Evolutionary conservation across 2,329 filamentous ascomycete genomes (phyloP).

Genomic region (Verticillium longisporum): DNA sequence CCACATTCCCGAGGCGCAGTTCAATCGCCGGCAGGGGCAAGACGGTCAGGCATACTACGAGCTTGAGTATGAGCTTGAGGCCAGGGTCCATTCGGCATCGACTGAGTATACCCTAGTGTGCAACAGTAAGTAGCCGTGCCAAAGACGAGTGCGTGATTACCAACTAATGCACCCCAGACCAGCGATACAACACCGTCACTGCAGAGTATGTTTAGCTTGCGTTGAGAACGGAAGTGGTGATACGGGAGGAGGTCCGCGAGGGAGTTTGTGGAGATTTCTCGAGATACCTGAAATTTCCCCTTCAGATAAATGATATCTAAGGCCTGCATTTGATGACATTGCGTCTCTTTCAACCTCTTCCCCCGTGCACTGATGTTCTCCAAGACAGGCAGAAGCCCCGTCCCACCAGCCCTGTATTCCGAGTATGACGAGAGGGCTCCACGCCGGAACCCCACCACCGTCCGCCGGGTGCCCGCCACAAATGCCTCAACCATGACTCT

Average conservation of each 20-base stretch:
- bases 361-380: no score
- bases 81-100: conserved; percentile 32
- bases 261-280: not conserved
- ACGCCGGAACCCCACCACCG: not conserved
- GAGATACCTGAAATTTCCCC: not conserved
- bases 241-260: not conserved
- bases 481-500: not conserved
- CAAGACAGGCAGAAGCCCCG: not conserved
- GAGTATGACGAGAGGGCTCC: not conserved
- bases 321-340: not conserved
- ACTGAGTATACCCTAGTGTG: conserved; percentile 36
- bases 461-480: not conserved
- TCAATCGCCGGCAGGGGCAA: conserved; percentile 23
- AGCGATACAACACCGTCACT: conserved; percentile 32
- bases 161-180: conserved; percentile 20
- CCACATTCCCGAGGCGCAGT: conserved; percentile 28
- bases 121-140: conserved; percentile 22
- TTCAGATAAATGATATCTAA: not conserved
- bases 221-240: not conserved
- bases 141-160: not conserved
- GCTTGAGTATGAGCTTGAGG: conserved; percentile 30
- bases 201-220: conserved; percentile 31
- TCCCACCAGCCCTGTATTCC: not conserved
- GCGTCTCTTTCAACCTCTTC: no score
- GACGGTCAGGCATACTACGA: conserved; percentile 33